These are phyloP conservation scores for Esteya vermicola DNA, from an alignment of 2,329 filamentous ascomycete species.

Conservation along the genomic window DNA sequence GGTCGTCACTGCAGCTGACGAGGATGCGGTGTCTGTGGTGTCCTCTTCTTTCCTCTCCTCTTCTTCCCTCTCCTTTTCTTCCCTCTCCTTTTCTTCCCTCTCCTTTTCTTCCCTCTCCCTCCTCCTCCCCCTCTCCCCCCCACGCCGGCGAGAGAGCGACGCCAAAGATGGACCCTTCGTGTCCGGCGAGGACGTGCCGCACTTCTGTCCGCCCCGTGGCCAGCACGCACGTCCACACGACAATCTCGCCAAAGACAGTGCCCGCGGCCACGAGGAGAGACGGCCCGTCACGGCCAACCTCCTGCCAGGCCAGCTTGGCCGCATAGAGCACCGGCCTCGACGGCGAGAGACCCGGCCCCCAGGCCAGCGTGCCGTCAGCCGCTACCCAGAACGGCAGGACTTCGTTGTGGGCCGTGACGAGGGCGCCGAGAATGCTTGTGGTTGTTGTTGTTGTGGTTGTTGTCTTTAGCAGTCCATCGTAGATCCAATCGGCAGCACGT, in stretches of 20 bases:
- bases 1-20: slow-evolving; percentile 87
- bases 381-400: slow-evolving; percentile 36
- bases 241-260: slow-evolving; percentile 87
- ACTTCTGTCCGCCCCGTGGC: slow-evolving; percentile 21
- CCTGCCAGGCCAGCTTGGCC: slow-evolving; percentile 53
- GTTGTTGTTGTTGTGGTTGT: too few relatives aligned
- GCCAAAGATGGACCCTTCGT: slow-evolving; percentile 90
- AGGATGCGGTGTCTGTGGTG: too few relatives aligned
- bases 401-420: slow-evolving; percentile 82
- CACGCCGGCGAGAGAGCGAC: slow-evolving; percentile 59
- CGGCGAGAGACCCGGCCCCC: slow-evolving; percentile 37
- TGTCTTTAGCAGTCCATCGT: slow-evolving; percentile 44
- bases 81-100: too few relatives aligned
- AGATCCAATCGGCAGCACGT: slow-evolving; percentile 87
- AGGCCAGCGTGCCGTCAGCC: slow-evolving; percentile 19
- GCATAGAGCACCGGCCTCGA: slow-evolving; percentile 81
- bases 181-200: slow-evolving; percentile 44
- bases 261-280: slow-evolving; percentile 28
- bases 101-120: too few relatives aligned
- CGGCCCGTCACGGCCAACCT: slow-evolving; percentile 12
- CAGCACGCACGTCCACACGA: slow-evolving; percentile 66
- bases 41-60: too few relatives aligned
- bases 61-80: too few relatives aligned
- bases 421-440: too few relatives aligned
- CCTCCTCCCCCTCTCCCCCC: slow-evolving; percentile 17